Conservation (phyloP, 2,329 filamentous ascomycete species). For the Exophiala alcalophila region DNA sequence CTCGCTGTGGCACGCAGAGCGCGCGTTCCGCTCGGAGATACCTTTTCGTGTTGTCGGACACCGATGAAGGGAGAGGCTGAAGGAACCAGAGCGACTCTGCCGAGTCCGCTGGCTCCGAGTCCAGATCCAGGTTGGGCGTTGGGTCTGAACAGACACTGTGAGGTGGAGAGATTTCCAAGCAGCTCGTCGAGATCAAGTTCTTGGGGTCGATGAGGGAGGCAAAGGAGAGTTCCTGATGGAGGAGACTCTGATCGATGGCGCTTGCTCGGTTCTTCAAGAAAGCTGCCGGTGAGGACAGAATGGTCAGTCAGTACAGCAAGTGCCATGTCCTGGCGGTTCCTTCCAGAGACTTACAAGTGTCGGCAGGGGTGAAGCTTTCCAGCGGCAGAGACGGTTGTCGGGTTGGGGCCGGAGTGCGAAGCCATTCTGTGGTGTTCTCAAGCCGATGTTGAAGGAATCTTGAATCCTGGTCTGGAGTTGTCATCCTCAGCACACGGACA, state of each 20-base stretch:
- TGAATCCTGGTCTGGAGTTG: not conserved
- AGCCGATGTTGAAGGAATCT: not conserved
- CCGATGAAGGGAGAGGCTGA: conserved; percentile 71
- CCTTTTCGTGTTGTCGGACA: conserved; percentile 74
- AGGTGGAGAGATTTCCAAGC: too few species aligned
- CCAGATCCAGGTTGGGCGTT: not conserved
- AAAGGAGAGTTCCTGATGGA: conserved; percentile 1
- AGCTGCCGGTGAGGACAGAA: not conserved
- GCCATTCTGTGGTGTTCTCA: not conserved
- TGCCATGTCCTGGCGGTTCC: too few species aligned
- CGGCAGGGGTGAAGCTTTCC: too few species aligned
- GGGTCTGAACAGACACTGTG: not conserved
- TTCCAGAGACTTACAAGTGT: too few species aligned
- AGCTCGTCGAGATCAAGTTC: too few species aligned
- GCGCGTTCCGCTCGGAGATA: conserved; percentile 83
- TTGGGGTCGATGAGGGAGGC: too few species aligned
- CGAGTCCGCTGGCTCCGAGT: not conserved
- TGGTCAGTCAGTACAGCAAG: too few species aligned
- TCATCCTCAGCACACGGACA: too few species aligned
- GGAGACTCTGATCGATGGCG: not conserved
- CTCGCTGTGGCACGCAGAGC: conserved; percentile 66
- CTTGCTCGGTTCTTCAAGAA: not conserved
- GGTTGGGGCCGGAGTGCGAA: too few species aligned
- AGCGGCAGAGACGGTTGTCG: too few species aligned
- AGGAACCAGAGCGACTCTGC: conserved; percentile 62